A percentile compares a stretch with the other conserved stretches of the same genome.
phyloP scores from a whole-genome alignment of 805 yeast genomes.

The Jamesozyma gamospora region DNA sequence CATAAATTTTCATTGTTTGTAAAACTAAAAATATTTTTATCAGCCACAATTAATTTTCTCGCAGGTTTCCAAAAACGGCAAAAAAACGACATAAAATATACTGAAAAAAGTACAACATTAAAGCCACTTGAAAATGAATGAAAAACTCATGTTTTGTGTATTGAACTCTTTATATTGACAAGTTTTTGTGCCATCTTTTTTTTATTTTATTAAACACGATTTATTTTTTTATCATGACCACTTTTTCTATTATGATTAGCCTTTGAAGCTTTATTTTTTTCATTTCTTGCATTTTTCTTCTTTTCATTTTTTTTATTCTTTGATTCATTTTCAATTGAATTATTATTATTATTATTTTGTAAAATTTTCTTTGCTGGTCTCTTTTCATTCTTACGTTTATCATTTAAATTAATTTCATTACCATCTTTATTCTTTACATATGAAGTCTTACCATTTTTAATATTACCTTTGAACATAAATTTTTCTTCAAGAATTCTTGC shows the following conservation, averaged over 20 bases:
- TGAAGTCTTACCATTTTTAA: conserved; percentile 23
- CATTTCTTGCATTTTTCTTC: conserved; percentile 35
- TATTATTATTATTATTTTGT: not conserved
- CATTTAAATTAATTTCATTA: conserved; percentile 1
- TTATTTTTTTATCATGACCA: conserved; percentile 49
- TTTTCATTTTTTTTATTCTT: conserved; percentile 16
- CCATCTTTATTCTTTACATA: conserved; percentile 21
- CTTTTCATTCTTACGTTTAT: conserved; percentile 1
- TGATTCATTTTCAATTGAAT: conserved; percentile 1
- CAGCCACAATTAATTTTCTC: no score
- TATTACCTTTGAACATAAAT: conserved; percentile 40
- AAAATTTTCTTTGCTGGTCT: not conserved
- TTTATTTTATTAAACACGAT: not conserved
- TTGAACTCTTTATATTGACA: no score
- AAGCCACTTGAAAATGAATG: no score
- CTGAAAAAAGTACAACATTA: no score
- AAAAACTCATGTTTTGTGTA: no score
- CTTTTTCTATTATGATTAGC: conserved; percentile 60
- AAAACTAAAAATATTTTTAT: no score
- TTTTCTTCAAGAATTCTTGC: conserved; percentile 54
- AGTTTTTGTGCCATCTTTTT: no score
- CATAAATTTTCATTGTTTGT: no score
- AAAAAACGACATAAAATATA: no score
- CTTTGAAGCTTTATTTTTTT: conserved; percentile 43
- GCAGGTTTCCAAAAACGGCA: no score